A percentile compares a stretch with the other conserved stretches of the same genome.
phyloP scores from a whole-genome alignment of 768 basidiomycete genomes.

The Solioccasus polychromus region DNA sequence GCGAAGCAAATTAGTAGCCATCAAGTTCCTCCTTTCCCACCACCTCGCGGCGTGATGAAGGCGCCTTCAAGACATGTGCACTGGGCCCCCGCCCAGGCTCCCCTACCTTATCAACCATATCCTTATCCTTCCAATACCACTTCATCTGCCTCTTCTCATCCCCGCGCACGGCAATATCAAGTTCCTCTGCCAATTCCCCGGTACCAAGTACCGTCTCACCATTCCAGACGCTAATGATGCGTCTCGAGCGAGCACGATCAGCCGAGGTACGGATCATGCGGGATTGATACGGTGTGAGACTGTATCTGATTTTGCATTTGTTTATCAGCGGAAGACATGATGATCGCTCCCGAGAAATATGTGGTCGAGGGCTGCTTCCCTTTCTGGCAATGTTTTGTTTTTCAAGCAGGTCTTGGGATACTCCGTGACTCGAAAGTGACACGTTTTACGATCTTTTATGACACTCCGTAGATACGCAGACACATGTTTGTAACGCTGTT shows the following conservation, averaged over 20 bases:
- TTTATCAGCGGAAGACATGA: slow-evolving; percentile 22
- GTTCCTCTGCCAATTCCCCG: slow-evolving; percentile 11
- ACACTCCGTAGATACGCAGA: no score
- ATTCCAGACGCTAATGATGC: slow-evolving; percentile 18
- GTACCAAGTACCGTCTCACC: slow-evolving; percentile 12
- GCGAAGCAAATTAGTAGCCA: slow-evolving; percentile 2
- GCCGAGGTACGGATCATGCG: slow-evolving; percentile 27
- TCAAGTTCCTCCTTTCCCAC: slow-evolving; percentile 18
- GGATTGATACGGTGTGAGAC: slow-evolving; percentile 17
- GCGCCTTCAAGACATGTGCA: slow-evolving; percentile 24
- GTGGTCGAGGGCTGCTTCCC: slow-evolving; percentile 14
- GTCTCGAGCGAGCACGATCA: slow-evolving; percentile 11
- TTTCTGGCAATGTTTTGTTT: slow-evolving; percentile 6
- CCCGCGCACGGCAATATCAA: background rate
- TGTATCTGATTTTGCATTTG: slow-evolving; percentile 22
- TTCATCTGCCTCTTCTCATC: slow-evolving; percentile 5
- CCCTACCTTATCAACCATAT: slow-evolving; percentile 23
- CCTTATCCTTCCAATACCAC: slow-evolving; percentile 22
- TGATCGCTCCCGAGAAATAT: slow-evolving; percentile 11
- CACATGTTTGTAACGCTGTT: background rate
- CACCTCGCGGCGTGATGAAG: slow-evolving; percentile 18
- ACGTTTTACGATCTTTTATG: no score
- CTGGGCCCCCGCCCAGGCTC: slow-evolving; percentile 30
- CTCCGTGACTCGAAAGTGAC: background rate
- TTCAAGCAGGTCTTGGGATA: slow-evolving; percentile 12